These are phyloP conservation scores for Puccinia novopanici DNA, from an alignment of 1,284 basidiomycete genomes.

Conservation along the genomic window DNA sequence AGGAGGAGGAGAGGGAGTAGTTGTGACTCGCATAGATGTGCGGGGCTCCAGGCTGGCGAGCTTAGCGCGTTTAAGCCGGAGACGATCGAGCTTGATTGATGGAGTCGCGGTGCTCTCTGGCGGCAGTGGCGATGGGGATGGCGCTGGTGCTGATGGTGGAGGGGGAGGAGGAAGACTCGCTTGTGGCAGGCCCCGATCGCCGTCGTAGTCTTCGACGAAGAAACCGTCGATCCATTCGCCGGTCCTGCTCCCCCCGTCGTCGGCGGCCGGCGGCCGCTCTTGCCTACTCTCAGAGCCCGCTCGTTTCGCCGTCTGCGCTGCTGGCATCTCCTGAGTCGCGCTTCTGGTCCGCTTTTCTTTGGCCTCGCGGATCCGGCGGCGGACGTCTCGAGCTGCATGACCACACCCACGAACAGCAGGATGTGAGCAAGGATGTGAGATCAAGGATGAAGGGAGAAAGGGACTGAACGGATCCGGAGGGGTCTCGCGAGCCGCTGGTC, in stretches of 20 bases:
- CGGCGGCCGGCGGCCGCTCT: no score
- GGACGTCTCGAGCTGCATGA: neutral
- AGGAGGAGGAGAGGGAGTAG: neutral
- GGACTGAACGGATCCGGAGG: neutral
- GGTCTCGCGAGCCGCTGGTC: neutral
- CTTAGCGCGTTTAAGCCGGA: neutral
- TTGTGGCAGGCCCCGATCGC: neutral
- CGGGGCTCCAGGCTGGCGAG: neutral
- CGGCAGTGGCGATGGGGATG: neutral
- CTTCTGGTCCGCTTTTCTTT: neutral
- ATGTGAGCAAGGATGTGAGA: neutral
- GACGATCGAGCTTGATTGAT: neutral
- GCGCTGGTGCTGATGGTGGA: no score
- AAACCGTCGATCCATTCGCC: neutral
- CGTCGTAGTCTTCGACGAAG: constrained; percentile 14
- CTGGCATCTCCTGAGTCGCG: no score
- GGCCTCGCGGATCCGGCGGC: neutral
- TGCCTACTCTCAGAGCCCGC: neutral
- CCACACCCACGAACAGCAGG: neutral
- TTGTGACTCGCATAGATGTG: neutral
- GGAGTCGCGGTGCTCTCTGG: neutral
- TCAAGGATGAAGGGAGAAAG: neutral
- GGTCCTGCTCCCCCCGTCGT: neutral
- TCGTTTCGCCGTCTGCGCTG: neutral
- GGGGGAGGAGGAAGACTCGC: no score